Base-by-base conservation (phyloP, 495 filamentous ascomycete genomes). In the Penicillium argentinense region DNA sequence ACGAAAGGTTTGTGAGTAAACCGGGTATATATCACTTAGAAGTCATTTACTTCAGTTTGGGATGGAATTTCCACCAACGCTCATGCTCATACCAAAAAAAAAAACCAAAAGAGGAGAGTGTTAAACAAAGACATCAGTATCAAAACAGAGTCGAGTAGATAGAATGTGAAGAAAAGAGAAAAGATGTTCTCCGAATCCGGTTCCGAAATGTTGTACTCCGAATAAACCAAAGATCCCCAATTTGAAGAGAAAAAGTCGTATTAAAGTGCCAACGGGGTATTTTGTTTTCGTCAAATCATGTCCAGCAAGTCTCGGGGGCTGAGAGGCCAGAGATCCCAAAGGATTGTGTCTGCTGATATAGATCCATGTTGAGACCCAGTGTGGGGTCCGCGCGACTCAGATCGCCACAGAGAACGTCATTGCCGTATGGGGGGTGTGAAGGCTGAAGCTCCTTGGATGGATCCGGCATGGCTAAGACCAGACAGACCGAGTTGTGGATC, bases 371-470 rank as follows among this genome's bases (percentile, higher is more conserved):
- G 16, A 73, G 45, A 4, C 59, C 61, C 11, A 69, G 42, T 0
- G 54, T 45, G 28, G 49, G 54, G 34, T 67, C 64, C 3, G 54
- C 23, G 6, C 59, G 63, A 4, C 64, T 46, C 32, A 72, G 41
- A 18, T 59, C 54, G 1, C 57, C 56, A 21, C 65, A 66, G 12
- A 60, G 39, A 14, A 59, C 51, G 9, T 68, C 69, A 26, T 63
- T 56, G 0, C 60, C 51, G 39, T 66, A 70, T 13, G 59, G 60
- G 11, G 67, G 62, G 7, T n/a, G 69, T 65, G 29, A 63, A 73
- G 7, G 60, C 51, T 1, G 62, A 60, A 1, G 68, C 63, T 21
- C 59, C 56, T 9, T 66, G 57, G 9, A 71, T 53, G 0, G 62
- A 56, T n/a, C 49, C 39, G 11, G 53, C 21, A 30, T 69, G 59